These are phyloP conservation scores for Biscogniauxia marginata DNA, from an alignment of 2,329 filamentous ascomycete genomes.

Conservation along the genomic window DNA sequence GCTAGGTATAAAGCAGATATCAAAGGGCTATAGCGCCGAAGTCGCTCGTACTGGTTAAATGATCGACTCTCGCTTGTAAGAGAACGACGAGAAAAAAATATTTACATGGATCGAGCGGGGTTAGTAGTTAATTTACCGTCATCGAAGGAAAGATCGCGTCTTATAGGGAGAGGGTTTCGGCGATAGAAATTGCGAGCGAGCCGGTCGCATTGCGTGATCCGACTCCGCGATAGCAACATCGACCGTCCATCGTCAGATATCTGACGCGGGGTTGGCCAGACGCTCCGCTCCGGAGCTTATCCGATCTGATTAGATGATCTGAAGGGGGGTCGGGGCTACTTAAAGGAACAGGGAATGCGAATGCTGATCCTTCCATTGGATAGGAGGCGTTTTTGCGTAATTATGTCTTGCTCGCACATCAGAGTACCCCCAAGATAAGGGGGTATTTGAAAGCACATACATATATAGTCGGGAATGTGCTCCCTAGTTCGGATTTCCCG, in stretches of 20 bases:
- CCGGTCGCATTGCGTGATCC: slow-evolving; percentile 29
- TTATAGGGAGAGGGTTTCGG: background rate
- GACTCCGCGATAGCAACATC: slow-evolving; percentile 31
- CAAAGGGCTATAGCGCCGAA: background rate
- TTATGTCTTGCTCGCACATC: slow-evolving; percentile 29
- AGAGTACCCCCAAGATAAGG: slow-evolving; percentile 9
- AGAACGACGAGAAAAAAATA: too few relatives aligned
- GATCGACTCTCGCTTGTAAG: background rate
- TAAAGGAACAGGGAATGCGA: slow-evolving; percentile 4
- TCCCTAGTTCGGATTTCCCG: background rate
- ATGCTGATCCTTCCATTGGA: slow-evolving; percentile 24
- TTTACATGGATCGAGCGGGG: background rate
- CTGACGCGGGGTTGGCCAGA: slow-evolving; percentile 14
- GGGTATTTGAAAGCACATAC: slow-evolving; percentile 1
- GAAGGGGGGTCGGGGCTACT: slow-evolving; percentile 8
- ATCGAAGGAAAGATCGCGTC: background rate
- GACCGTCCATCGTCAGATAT: slow-evolving; percentile 15
- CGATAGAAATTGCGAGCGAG: background rate
- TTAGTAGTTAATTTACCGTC: background rate
- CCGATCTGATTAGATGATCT: slow-evolving; percentile 19
- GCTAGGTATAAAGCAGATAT: too few relatives aligned
- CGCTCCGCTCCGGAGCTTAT: slow-evolving; percentile 13
- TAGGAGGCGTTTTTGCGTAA: slow-evolving; percentile 24
- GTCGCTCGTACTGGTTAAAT: background rate
- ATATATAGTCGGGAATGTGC: slow-evolving; percentile 8